Percentiles rank a stretch among this genome's conserved stretches.
phyloP scores from a whole-genome alignment of 1,284 basidiomycete genomes.

The Ganoderma lingzhi region DNA sequence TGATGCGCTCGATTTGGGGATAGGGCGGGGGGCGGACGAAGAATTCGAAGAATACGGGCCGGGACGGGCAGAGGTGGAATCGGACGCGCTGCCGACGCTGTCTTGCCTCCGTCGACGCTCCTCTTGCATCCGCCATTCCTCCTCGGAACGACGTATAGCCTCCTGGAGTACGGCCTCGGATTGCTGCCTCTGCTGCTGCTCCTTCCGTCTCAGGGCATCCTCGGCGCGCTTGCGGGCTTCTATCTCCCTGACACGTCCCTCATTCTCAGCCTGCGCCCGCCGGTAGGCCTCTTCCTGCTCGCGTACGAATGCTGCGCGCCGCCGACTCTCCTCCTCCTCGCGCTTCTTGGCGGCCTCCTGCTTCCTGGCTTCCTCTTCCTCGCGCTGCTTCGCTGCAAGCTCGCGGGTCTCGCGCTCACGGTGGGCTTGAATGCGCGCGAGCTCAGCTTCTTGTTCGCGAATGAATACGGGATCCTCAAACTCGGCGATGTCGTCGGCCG shows the following conservation, averaged over 20 bases:
- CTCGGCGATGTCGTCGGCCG: conserved; percentile 17
- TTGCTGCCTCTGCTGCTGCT: conserved; percentile 17
- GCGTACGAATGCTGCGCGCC: conserved; percentile 13
- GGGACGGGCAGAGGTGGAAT: conserved; percentile 23
- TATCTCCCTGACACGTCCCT: conserved; percentile 20
- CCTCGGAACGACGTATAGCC: conserved; percentile 26
- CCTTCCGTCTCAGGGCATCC: conserved; percentile 23
- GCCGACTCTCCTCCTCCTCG: conserved; percentile 18
- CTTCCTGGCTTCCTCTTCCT: conserved; percentile 18
- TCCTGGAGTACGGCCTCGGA: conserved; percentile 21
- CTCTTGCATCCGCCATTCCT: conserved; percentile 24
- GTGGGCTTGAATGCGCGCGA: conserved; percentile 25
- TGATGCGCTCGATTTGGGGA: conserved; percentile 35
- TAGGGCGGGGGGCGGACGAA: conserved; percentile 31
- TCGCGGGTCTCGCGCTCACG: conserved; percentile 17
- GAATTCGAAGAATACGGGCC: conserved; percentile 27
- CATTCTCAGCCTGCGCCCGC: conserved; percentile 20
- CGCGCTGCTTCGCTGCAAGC: conserved; percentile 17
- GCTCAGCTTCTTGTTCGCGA: conserved; percentile 32
- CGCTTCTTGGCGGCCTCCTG: conserved; percentile 14
- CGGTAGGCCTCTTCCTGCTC: conserved; percentile 32
- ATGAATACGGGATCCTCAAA: conserved; percentile 34
- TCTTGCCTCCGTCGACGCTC: conserved; percentile 36
- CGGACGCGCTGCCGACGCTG: conserved; percentile 38
- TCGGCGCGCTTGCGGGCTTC: conserved; percentile 28